Base-by-base conservation (phyloP, 1,284 basidiomycete genomes). In the Leccinum subspadiceum region DNA sequence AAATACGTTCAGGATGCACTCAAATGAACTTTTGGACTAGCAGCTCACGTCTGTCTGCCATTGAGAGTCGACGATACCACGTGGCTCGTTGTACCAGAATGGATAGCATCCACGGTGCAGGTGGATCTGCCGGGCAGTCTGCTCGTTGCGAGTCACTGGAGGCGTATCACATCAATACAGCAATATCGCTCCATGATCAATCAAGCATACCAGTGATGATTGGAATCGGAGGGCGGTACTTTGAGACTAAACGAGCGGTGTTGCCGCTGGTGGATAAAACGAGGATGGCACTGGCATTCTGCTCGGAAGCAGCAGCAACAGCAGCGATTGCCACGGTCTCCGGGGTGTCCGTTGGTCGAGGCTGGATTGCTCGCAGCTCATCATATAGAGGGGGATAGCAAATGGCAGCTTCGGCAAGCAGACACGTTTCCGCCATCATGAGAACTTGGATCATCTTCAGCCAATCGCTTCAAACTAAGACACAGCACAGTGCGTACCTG, bases 391-490 rank as follows among this genome's bases (percentile, higher is more conserved):
- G 92, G 50, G 92, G 92, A 76, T 97, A 94, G 79, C 92, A 94
- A 75, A 96, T 93, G 37, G 96, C 91, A 57, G 88, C 85, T 79
- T 98, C 95, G 62, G 95, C 96, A 65, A 98, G 88, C 72, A 93
- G 84, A 72, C 95, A 97, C 6, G 94, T 97, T 82, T 98, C 96
- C 54, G 95, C 95, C 95, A 98, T 98, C 94, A 97, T 96, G 68
- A 94, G 84, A 67, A 97, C 95, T 70, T 92, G 65, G 5, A 26
- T 24, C 35, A 20, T 29, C 31, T 56, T 75, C 33, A 72, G 66
- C 46, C 9, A 49, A 26, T n/a, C 20, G 12, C 39, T 7, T 53
- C 5, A 13, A 58, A 62, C 8, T n/a, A 24, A 22, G 29, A 50
- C 53, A 49, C 31, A 20, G 54, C 15, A 53, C 26, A 77, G 24